These are phyloP conservation scores for Oryza australiensis DNA, from an alignment of 176 grass and related monocot genomes.

Conservation along the genomic window DNA sequence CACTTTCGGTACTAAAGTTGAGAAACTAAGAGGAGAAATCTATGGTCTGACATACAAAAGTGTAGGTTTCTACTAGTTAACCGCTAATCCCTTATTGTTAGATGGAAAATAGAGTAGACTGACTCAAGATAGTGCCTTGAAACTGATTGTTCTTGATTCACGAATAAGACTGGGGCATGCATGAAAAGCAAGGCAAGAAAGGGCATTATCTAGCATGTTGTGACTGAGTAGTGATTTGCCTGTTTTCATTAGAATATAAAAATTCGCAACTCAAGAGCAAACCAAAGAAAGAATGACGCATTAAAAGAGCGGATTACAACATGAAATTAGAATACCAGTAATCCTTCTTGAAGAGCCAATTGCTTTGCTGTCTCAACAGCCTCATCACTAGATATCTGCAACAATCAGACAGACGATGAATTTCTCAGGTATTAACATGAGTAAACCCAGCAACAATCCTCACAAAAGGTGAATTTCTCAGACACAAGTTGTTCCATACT, in stretches of 20 bases:
- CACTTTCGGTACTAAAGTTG: background rate
- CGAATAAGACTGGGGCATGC: background rate
- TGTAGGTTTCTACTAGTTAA: background rate
- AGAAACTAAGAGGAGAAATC: background rate
- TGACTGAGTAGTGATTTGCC: background rate
- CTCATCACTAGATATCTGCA: constrained; percentile 89
- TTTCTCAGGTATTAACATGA: constrained; percentile 19
- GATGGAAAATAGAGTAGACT: background rate
- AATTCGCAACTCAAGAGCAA: background rate
- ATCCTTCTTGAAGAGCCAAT: constrained; percentile 91
- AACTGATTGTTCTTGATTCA: constrained; percentile 20
- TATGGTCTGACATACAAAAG: background rate
- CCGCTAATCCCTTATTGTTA: background rate
- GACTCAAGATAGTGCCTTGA: background rate
- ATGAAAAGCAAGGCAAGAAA: constrained; percentile 1
- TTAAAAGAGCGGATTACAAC: constrained; percentile 16
- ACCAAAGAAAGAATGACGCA: background rate
- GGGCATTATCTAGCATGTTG: background rate
- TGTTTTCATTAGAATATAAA: background rate
- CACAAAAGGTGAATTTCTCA: background rate
- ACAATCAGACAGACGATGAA: background rate
- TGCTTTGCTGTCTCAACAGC: constrained; percentile 95
- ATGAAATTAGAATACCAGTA: constrained; percentile 62
- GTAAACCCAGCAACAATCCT: background rate
- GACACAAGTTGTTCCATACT: background rate